phyloP scores from a whole-genome alignment of 2,329 filamentous ascomycete species.

The Dothistroma septosporum region DNA sequence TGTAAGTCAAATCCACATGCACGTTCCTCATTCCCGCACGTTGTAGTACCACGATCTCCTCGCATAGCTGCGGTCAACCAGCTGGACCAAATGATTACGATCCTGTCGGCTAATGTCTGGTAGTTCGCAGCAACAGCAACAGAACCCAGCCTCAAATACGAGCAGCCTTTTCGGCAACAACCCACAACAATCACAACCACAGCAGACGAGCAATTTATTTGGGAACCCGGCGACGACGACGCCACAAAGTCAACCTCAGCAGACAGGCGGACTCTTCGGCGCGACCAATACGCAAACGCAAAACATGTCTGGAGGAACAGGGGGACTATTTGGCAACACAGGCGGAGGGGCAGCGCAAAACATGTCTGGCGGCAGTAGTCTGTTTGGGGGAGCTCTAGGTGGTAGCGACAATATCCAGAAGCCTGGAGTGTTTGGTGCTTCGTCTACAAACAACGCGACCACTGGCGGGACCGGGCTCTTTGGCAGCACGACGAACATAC shows the following conservation, averaged over 20 bases:
- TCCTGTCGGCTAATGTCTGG: background rate
- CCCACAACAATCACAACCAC: constrained; percentile 18
- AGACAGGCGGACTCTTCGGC: constrained; percentile 29
- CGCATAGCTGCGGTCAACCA: background rate
- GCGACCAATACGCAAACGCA: constrained; percentile 8
- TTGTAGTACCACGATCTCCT: background rate
- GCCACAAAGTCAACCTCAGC: constrained; percentile 21
- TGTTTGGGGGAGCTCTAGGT: background rate
- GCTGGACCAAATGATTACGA: background rate
- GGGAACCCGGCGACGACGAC: background rate
- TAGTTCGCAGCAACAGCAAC: constrained; percentile 20
- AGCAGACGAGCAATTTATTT: constrained; percentile 3
- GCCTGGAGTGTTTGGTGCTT: constrained; percentile 20
- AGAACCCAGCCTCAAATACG: constrained; percentile 8
- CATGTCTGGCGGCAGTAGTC: background rate
- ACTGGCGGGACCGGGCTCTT: constrained; percentile 25
- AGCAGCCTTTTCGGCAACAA: constrained; percentile 8
- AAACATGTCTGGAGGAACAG: constrained; percentile 22
- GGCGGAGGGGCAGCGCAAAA: background rate
- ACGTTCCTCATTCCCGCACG: background rate
- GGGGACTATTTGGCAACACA: background rate
- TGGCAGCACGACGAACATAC: constrained; percentile 17
- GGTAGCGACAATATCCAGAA: background rate
- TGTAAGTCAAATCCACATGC: constrained; percentile 2
- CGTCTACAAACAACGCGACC: constrained; percentile 2